A percentile compares a stretch with the other conserved stretches of the same genome.
Conservation (phyloP, 192 early-diverging fungal species). For the Rhizophagus prolifer region DNA sequence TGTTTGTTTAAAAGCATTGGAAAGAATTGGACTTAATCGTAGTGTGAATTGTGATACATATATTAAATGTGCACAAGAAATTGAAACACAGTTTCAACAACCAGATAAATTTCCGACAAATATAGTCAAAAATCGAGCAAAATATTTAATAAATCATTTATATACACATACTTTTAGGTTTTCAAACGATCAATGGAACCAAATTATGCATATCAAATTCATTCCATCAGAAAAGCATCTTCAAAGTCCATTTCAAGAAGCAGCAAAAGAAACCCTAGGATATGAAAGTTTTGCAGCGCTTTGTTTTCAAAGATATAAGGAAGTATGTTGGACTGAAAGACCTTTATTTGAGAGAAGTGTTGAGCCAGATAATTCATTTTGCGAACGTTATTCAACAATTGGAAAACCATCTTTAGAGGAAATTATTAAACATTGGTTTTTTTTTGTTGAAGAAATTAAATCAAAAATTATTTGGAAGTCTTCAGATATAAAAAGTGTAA, state of each 20-base stretch:
- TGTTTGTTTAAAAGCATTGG: neutral
- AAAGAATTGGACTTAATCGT: neutral
- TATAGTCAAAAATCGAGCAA: neutral
- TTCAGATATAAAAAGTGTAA: too few relatives aligned
- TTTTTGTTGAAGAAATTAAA: too few relatives aligned
- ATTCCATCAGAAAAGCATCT: neutral
- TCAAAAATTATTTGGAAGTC: too few relatives aligned
- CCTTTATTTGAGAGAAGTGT: too few relatives aligned
- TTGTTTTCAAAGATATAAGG: too few relatives aligned
- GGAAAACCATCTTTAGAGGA: too few relatives aligned
- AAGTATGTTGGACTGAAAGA: too few relatives aligned
- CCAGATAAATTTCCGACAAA: neutral
- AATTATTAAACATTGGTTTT: too few relatives aligned
- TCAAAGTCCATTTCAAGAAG: neutral
- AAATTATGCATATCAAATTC: neutral
- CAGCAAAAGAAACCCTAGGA: neutral
- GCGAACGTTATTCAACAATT: too few relatives aligned
- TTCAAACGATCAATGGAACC: conserved; percentile 5
- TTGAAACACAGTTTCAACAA: neutral
- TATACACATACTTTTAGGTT: neutral
- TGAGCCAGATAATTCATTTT: too few relatives aligned
- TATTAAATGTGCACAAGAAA: conserved; percentile 11
- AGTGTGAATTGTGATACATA: neutral
- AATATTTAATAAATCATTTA: neutral
- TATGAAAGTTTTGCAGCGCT: too few relatives aligned